These are phyloP conservation scores for Hypoxylon sp. DNA, from an alignment of 2,329 filamentous ascomycete genomes.

Conservation along the genomic window DNA sequence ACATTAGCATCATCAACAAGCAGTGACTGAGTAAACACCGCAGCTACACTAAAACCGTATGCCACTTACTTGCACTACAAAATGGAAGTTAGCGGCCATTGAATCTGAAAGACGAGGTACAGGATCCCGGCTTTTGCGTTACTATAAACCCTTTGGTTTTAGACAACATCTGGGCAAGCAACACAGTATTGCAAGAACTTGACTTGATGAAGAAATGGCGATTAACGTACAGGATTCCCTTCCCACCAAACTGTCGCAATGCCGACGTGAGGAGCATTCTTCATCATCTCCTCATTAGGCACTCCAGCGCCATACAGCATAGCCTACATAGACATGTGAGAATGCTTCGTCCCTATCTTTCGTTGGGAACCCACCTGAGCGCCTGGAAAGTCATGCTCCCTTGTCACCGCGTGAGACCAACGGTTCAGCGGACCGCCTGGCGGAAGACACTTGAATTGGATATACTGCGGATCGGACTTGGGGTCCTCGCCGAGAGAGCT, in stretches of 20 bases:
- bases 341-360: background rate
- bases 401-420: conserved; percentile 86
- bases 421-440: conserved; percentile 76
- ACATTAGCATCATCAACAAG: conserved; percentile 17
- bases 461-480: conserved; percentile 64
- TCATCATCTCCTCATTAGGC: conserved; percentile 85
- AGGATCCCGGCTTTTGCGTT: background rate
- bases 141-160: background rate
- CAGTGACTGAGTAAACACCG: background rate
- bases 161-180: background rate
- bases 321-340: conserved; percentile 66
- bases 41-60: background rate
- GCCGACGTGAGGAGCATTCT: conserved; percentile 89
- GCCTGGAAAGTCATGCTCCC: conserved; percentile 89
- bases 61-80: conserved; percentile 50
- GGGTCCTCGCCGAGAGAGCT: conserved; percentile 53
- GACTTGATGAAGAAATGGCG: background rate
- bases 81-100: conserved; percentile 26
- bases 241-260: conserved; percentile 97
- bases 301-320: conserved; percentile 97
- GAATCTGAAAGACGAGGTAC: background rate
- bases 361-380: conserved; percentile 72
- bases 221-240: conserved; percentile 81
- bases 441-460: conserved; percentile 65
- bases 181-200: background rate